Evolutionary conservation across 2,329 filamentous ascomycete genomes (phyloP).

Genomic region (Cytospora piceae): DNA sequence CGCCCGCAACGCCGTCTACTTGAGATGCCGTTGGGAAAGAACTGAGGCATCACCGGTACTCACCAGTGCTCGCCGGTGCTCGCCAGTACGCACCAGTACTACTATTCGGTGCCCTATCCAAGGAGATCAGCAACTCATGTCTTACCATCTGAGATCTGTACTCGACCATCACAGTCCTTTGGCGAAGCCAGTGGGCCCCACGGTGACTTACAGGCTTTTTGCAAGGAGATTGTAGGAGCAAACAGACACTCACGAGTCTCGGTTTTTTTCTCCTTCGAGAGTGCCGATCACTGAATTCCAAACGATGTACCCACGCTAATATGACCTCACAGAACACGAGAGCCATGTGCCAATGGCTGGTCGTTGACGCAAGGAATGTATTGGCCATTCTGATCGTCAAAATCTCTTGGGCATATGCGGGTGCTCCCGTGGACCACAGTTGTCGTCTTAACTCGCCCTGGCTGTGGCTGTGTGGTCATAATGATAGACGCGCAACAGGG

Average conservation of each 20-base stretch:
- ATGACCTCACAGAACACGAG: constrained; percentile 21
- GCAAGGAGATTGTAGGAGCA: constrained; percentile 13
- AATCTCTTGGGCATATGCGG: constrained; percentile 17
- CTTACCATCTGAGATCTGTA: constrained; percentile 28
- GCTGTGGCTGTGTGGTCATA: background rate
- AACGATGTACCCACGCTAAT: constrained; percentile 15
- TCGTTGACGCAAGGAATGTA: constrained; percentile 24
- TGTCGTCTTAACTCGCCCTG: constrained; percentile 2
- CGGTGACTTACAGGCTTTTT: background rate
- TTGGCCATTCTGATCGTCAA: constrained; percentile 28
- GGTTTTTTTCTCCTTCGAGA: constrained; percentile 16
- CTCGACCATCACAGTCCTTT: constrained; percentile 11
- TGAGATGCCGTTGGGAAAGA: constrained; percentile 11
- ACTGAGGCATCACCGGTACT: constrained; percentile 24
- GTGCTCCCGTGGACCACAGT: constrained; percentile 16
- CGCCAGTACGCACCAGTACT: constrained; percentile 19
- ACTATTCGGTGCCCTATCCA: constrained; percentile 28
- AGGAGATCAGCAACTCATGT: constrained; percentile 28
- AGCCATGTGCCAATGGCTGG: constrained; percentile 27
- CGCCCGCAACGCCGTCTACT: constrained; percentile 1
- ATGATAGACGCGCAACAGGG: constrained; percentile 14
- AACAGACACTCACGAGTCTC: constrained; percentile 11
- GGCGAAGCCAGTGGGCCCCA: constrained; percentile 7
- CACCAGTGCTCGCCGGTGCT: constrained; percentile 6
- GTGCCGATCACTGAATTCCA: constrained; percentile 24